A percentile compares a stretch with the other conserved stretches of the same genome.
phyloP scores from a whole-genome alignment of 345 rosid species.

The Geranium rotundifolium region DNA sequence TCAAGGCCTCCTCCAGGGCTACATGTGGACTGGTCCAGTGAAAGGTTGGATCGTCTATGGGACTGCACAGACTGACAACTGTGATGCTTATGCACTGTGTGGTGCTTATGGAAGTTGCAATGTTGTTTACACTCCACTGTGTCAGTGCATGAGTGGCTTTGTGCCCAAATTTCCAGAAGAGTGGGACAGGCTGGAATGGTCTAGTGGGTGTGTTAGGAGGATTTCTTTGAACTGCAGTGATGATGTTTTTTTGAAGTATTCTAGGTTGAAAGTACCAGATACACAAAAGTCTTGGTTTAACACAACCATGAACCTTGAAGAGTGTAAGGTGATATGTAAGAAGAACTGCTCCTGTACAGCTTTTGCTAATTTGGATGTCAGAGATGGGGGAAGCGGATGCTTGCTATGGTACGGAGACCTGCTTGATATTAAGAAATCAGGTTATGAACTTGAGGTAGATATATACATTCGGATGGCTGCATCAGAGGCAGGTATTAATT shows the following conservation, averaged over 20 bases:
- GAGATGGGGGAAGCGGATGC: slow-evolving; percentile 26
- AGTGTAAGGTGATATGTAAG: slow-evolving; percentile 22
- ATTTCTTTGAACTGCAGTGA: slow-evolving; percentile 10
- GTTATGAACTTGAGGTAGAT: slow-evolving; percentile 8
- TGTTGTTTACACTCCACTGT: slow-evolving; percentile 22
- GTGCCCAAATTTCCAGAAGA: slow-evolving; percentile 13
- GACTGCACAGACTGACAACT: slow-evolving; percentile 22
- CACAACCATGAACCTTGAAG: slow-evolving; percentile 9
- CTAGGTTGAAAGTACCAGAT: slow-evolving; percentile 33
- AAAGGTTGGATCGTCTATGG: slow-evolving; percentile 19
- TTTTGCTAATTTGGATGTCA: slow-evolving; percentile 21
- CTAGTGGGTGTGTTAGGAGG: too few species aligned
- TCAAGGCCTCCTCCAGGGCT: slow-evolving; percentile 17
- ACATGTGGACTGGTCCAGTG: slow-evolving; percentile 13
- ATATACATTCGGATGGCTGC: slow-evolving; percentile 30
- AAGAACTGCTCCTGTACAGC: slow-evolving; percentile 40
- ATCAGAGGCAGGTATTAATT: slow-evolving; percentile 24
- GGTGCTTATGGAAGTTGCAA: slow-evolving; percentile 30
- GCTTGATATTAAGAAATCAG: slow-evolving; percentile 26
- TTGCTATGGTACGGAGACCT: slow-evolving; percentile 27
- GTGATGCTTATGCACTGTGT: slow-evolving; percentile 25
- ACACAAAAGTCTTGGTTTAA: slow-evolving; percentile 18
- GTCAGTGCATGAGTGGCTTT: slow-evolving; percentile 33
- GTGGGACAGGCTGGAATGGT: slow-evolving; percentile 26
- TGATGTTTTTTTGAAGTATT: slow-evolving; percentile 19